These are phyloP conservation scores for Vaccinium corymbosum DNA, from an alignment of 148 eudicot species.

Conservation along the genomic window DNA sequence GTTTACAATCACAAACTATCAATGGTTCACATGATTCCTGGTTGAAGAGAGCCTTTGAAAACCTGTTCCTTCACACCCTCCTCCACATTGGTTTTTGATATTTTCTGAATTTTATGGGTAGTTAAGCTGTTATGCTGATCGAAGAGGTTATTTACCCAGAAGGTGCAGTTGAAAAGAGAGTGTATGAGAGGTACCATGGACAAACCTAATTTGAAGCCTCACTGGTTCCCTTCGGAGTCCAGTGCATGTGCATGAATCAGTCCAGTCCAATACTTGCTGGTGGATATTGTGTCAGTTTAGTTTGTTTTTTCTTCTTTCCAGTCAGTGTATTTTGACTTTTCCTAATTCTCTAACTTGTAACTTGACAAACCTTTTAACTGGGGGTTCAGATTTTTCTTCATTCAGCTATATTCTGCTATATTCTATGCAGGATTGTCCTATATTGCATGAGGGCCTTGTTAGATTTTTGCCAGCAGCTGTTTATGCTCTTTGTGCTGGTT, in stretches of 20 bases:
- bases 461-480: constrained; percentile 67
- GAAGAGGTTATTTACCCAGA: background rate
- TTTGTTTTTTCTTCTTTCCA: background rate
- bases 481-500: constrained; percentile 74
- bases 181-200: background rate
- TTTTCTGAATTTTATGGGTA: background rate
- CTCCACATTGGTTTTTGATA: background rate
- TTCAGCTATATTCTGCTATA: background rate
- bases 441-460: constrained; percentile 57
- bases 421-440: constrained; percentile 44
- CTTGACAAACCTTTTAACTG: background rate
- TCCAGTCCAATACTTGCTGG: background rate
- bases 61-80: too few species aligned
- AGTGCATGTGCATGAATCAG: background rate
- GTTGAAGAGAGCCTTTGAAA: constrained; percentile 7
- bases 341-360: background rate
- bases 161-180: background rate
- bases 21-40: background rate
- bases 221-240: background rate
- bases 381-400: background rate
- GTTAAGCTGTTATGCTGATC: background rate
- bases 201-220: background rate
- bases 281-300: background rate
- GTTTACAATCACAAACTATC: background rate
- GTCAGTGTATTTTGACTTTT: background rate